Percentiles rank a stretch among this genome's conserved stretches.
Evolutionary conservation across 768 basidiomycete species (phyloP).

Genomic region (Amylocystis lapponica): DNA sequence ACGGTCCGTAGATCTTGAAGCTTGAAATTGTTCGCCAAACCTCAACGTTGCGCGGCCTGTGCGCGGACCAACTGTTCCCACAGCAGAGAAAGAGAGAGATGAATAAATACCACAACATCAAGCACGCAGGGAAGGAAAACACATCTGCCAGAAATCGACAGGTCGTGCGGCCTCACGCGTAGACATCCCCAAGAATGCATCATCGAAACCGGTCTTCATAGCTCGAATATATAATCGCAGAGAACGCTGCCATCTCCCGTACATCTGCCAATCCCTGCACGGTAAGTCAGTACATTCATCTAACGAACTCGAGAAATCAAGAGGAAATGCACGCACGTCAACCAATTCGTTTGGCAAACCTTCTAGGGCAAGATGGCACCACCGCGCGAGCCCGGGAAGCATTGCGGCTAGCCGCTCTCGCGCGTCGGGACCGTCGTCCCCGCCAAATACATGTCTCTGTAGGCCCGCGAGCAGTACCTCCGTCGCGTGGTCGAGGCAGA

Average conservation of each 20-base stretch:
- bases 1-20: too few species aligned
- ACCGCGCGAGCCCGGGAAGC: slow-evolving; percentile 73
- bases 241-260: slow-evolving; percentile 60
- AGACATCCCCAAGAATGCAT: too few species aligned
- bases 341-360: slow-evolving; percentile 75
- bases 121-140: too few species aligned
- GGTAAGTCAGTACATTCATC: slow-evolving; percentile 1
- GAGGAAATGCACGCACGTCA: slow-evolving; percentile 51
- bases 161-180: too few species aligned
- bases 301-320: neutral
- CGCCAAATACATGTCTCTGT: slow-evolving; percentile 53
- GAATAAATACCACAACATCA: too few species aligned
- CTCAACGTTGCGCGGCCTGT: too few species aligned
- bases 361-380: slow-evolving; percentile 66
- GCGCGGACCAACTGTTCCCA: too few species aligned
- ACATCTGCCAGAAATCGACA: too few species aligned
- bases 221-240: slow-evolving; percentile 67
- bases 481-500: slow-evolving; percentile 67
- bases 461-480: slow-evolving; percentile 59
- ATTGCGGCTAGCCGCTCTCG: slow-evolving; percentile 71
- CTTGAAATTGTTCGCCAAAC: too few species aligned
- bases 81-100: too few species aligned
- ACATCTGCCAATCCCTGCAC: slow-evolving; percentile 53
- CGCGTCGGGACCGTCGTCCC: slow-evolving; percentile 31
- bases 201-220: slow-evolving; percentile 52